Evolutionary conservation across 2,329 filamentous ascomycete genomes (phyloP), one percentile per base, ranked within the genome.

Genomic region (Ilyonectria sp.): DNA sequence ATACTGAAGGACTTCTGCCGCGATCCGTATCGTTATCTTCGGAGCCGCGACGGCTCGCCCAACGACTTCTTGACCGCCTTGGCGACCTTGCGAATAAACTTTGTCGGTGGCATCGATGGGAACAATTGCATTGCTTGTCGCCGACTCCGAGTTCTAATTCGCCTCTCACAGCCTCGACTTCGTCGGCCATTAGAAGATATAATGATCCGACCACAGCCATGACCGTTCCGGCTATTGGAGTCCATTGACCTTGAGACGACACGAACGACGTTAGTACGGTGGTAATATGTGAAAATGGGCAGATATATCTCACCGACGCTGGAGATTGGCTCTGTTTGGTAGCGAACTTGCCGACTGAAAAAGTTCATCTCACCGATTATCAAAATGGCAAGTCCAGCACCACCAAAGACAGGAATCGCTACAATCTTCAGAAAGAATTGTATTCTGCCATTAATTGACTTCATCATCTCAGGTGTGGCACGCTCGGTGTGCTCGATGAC

Each of bases 361-460:
- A 92, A 89, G 70, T 93, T 92, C 35, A 83, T 82, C 77, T 92
- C 91, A 0, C 91, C 91, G 1, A 90, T 77, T 4, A 90, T 81
- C 4, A 92, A 79, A 6, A 92, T 87, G 1, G 87, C 85, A 1
- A 91, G 64, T 0, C 91, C 86, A 1, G 87, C 88, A 6, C 83
- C 87, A 1, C 83, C 85, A 62, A 92, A 91, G 0, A 92, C 71
- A 0, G 88, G 88, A 4, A 90, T 81, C 62, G 90, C 88, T 1
- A 90, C 82, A 37, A 85, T 87, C 15, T 80, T 85, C 13, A 90
- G 80, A 31, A 89, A 87, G 10, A 81, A 81, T 1, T 83, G 82
- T 58, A 91, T 86, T 67, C 84, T 84, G 7, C 84, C 82, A 52
- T 91, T 91, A 43, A 91, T 78, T 4, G 82, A 79, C 54, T 85